Conservation (phyloP, 2,329 filamentous ascomycete species). For the Daldinia eschscholtzii region DNA sequence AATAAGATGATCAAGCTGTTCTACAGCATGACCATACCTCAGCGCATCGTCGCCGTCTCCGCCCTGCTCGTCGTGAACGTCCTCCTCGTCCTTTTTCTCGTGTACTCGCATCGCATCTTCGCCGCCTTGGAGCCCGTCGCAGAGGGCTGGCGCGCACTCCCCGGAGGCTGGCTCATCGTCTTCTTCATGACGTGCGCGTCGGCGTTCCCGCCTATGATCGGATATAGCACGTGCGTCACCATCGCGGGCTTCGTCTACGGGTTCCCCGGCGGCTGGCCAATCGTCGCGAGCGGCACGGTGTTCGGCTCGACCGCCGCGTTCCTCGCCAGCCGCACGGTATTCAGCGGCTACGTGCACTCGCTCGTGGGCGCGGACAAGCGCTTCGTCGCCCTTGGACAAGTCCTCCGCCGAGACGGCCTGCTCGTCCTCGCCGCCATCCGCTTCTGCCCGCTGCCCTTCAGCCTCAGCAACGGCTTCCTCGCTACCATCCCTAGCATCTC, state of each 20-base stretch:
- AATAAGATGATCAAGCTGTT: slow-evolving; percentile 63
- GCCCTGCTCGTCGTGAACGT: slow-evolving; percentile 65
- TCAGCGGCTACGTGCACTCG: slow-evolving; percentile 82
- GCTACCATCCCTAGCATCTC: slow-evolving; percentile 92
- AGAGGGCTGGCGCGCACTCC: slow-evolving; percentile 79
- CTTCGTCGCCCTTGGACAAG: slow-evolving; percentile 89
- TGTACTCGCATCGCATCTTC: slow-evolving; percentile 87
- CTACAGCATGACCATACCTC: slow-evolving; percentile 67
- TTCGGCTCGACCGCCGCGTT: slow-evolving; percentile 84
- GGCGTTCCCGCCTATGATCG: slow-evolving; percentile 88
- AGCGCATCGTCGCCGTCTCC: slow-evolving; percentile 70
- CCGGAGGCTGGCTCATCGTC: slow-evolving; percentile 79
- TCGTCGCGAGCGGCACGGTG: slow-evolving; percentile 83
- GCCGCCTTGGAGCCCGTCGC: slow-evolving; percentile 78
- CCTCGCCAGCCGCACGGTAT: slow-evolving; percentile 80
- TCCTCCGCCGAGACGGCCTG: slow-evolving; percentile 89
- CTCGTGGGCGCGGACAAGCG: slow-evolving; percentile 86
- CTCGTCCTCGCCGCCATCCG: slow-evolving; percentile 92
- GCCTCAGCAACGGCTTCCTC: slow-evolving; percentile 91
- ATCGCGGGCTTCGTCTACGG: slow-evolving; percentile 68
- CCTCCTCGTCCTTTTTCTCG: slow-evolving; percentile 74
- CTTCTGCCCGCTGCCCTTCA: slow-evolving; percentile 92
- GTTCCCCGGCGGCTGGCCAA: slow-evolving; percentile 78
- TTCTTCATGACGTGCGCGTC: slow-evolving; percentile 81
- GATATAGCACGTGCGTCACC: slow-evolving; percentile 80